phyloP scores from a whole-genome alignment of 1,139 yeast species.

The Pichia sp. region DNA sequence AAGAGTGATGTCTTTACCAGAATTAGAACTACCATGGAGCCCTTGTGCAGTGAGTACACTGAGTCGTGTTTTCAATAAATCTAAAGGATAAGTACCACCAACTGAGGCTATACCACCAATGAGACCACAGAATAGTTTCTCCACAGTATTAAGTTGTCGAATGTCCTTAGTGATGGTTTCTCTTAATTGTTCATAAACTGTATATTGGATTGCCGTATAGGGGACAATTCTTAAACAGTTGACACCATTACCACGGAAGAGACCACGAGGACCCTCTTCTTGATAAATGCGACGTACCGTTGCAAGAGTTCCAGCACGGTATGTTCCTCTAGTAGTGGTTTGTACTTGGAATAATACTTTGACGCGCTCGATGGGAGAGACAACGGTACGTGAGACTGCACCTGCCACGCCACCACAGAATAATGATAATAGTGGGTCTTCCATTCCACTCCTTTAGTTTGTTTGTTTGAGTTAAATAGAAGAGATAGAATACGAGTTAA shows the following conservation, averaged over 20 bases:
- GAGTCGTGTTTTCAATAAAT: constrained; percentile 80
- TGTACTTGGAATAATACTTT: constrained; percentile 88
- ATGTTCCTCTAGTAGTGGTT: constrained; percentile 34
- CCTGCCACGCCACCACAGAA: constrained; percentile 82
- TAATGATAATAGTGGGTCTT: constrained; percentile 40
- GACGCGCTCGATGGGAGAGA: constrained; percentile 92
- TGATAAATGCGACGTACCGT: constrained; percentile 73
- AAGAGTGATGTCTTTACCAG: constrained; percentile 49
- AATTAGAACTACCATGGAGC: constrained; percentile 36
- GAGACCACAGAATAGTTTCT: constrained; percentile 71
- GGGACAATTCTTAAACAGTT: constrained; percentile 90
- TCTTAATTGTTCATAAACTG: constrained; percentile 43
- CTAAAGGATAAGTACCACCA: constrained; percentile 83
- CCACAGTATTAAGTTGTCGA: constrained; percentile 36
- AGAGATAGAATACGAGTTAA: no score
- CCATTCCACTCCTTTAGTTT: no score
- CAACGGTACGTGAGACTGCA: constrained; percentile 86
- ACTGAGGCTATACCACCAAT: constrained; percentile 80
- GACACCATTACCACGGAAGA: constrained; percentile 83
- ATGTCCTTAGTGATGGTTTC: constrained; percentile 26
- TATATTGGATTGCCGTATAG: constrained; percentile 90
- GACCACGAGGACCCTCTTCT: constrained; percentile 87
- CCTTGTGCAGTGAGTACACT: constrained; percentile 80
- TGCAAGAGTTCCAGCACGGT: constrained; percentile 66
- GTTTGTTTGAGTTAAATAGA: no score